These are phyloP conservation scores for Candida nemodendra DNA, from an alignment of 805 yeast genomes.

Conservation along the genomic window DNA sequence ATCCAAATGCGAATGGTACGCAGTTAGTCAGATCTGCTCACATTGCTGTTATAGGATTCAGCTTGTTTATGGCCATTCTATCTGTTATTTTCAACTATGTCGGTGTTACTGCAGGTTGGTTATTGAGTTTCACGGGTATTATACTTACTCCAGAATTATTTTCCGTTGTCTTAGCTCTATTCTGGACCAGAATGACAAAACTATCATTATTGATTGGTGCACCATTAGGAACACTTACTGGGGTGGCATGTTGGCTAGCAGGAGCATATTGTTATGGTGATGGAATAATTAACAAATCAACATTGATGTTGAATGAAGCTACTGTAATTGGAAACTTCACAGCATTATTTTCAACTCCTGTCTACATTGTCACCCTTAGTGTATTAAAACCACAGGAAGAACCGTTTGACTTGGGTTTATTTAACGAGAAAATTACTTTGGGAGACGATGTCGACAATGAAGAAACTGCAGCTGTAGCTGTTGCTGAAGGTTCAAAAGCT, in stretches of 20 bases:
- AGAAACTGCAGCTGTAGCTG: slow-evolving; percentile 29
- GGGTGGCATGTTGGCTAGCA: slow-evolving; percentile 46
- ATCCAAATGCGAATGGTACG: slow-evolving; percentile 39
- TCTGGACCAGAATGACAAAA: slow-evolving; percentile 34
- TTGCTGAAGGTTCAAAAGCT: slow-evolving; percentile 22
- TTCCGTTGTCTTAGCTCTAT: slow-evolving; percentile 35
- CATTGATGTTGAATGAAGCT: slow-evolving; percentile 24
- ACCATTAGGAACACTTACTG: slow-evolving; percentile 52
- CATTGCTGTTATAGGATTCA: slow-evolving; percentile 38
- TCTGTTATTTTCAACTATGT: slow-evolving; percentile 40
- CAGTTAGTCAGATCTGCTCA: slow-evolving; percentile 37
- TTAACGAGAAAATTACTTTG: slow-evolving; percentile 24
- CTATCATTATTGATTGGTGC: slow-evolving; percentile 36
- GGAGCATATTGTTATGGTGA: slow-evolving; percentile 26
- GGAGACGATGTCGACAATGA: slow-evolving; percentile 38
- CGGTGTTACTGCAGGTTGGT: slow-evolving; percentile 43
- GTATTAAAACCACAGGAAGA: slow-evolving; percentile 28
- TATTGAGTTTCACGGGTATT: slow-evolving; percentile 40
- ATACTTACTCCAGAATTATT: slow-evolving; percentile 37
- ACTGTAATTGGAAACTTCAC: slow-evolving; percentile 31
- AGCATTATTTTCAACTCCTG: slow-evolving; percentile 27
- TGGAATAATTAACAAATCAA: slow-evolving; percentile 27
- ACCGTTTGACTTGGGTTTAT: slow-evolving; percentile 30
- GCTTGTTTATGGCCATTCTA: slow-evolving; percentile 39
- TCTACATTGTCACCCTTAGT: slow-evolving; percentile 30